Base-by-base conservation (phyloP, 495 filamentous ascomycete genomes). In the Poronia punctata region DNA sequence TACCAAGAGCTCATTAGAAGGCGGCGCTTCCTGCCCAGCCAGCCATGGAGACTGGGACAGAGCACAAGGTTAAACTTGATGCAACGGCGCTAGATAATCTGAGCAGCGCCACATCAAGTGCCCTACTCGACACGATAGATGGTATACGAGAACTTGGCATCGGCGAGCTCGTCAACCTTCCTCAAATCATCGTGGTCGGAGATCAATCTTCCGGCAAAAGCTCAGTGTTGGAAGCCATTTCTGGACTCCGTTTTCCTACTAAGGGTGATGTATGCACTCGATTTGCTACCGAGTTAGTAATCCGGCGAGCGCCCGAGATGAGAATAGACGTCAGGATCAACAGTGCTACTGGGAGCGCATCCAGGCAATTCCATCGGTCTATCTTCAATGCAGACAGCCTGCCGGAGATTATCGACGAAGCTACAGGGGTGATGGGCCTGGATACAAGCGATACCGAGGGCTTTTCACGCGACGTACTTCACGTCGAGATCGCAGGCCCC, bases 211-310 rank as follows among this genome's bases (percentile, higher is more conserved):
- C 66, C 11, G 77, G 77, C 8, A 80, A 80, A 44, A 78, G 74
- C 50, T 81, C 78, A 0, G 79, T 83, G 2, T 65, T 83, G 0
- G 76, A 82, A 38, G 76, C 75, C 7, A 70, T 83, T 11, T 79
- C 76, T 1, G 70, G 76, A 4, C 64, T 82, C 11, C 58, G 64
- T 0, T 80, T 83, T 38, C 74, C 74, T 2, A 53, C 55, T 5
- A 67, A 66, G 38, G 65, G 61, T 27, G 71, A 53, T 26, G 42
- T 74, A 0, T 74, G 70, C 48, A 78, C 76, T 0, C 57, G 72
- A 21, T 78, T 75, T 42, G 63, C 74, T 3, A 78, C 71, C 0
- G 73, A 80, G 49, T 48, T 79, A 7, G 56, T 75, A 3, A 65
- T 80, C 12, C 71, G 76, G 4, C 57, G 63, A 24, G 40, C 50